Percentiles rank a stretch among this genome's conserved stretches.
Conservation (phyloP, 805 yeast genomes). For the Suhomyces faveliae region DNA sequence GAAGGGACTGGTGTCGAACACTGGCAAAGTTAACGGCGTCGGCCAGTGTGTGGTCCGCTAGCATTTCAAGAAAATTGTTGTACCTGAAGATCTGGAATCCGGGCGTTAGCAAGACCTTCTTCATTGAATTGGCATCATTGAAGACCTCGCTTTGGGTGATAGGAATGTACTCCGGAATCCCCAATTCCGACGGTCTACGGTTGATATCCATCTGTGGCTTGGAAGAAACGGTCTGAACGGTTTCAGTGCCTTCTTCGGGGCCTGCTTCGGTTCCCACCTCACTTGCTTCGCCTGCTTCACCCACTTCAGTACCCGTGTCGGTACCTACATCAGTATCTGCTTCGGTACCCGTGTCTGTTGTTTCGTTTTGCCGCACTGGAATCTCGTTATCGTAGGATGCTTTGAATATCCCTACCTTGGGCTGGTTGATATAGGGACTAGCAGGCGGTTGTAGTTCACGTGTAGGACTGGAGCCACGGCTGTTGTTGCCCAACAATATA, state of each 20-base stretch:
- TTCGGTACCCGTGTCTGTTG: background rate
- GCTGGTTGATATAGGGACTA: background rate
- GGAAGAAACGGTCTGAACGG: background rate
- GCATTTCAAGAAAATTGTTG: slow-evolving; percentile 29
- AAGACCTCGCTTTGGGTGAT: slow-evolving; percentile 22
- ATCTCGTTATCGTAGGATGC: slow-evolving; percentile 5
- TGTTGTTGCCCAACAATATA: slow-evolving; percentile 7
- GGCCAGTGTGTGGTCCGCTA: slow-evolving; percentile 29
- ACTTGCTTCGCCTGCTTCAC: no score
- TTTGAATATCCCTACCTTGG: slow-evolving; percentile 1
- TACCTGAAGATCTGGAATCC: slow-evolving; percentile 30
- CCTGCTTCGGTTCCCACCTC: background rate
- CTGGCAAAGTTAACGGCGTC: slow-evolving; percentile 41
- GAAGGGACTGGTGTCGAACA: slow-evolving; percentile 30
- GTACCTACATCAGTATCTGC: background rate
- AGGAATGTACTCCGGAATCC: slow-evolving; percentile 19
- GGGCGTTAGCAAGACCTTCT: slow-evolving; percentile 24
- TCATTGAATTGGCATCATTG: slow-evolving; percentile 25
- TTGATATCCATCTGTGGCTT: background rate
- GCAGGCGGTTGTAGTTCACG: background rate
- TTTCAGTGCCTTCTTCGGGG: background rate
- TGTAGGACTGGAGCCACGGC: background rate
- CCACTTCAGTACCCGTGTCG: background rate
- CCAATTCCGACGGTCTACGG: background rate
- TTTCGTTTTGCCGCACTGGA: background rate